Percentiles rank a stretch among this genome's conserved stretches.
These are phyloP conservation scores for Silene uniflora DNA, from an alignment of 148 eudicot genomes.

Conservation along the genomic window DNA sequence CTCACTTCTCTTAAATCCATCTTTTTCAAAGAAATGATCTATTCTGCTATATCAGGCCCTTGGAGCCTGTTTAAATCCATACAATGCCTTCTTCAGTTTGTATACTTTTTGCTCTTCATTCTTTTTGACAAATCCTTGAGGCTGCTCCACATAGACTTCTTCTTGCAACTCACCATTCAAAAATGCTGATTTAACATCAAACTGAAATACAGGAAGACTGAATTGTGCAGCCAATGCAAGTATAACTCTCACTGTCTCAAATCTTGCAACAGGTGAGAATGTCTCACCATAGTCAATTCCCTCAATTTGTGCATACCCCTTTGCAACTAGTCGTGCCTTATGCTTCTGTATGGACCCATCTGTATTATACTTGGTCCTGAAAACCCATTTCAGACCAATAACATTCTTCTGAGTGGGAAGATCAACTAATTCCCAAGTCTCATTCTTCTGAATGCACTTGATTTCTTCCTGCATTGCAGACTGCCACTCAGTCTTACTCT, in stretches of 20 bases:
- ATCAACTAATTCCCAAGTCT: neutral
- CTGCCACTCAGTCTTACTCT: neutral
- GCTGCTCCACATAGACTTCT: no score
- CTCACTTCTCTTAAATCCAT: no score
- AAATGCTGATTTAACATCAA: conserved; percentile 23
- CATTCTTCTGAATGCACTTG: neutral
- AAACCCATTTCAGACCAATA: conserved; percentile 16
- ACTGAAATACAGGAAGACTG: neutral
- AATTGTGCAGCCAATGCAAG: conserved; percentile 3
- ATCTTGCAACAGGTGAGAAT: conserved; percentile 12
- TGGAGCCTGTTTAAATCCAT: neutral
- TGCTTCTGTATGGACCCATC: no score
- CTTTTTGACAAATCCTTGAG: no score
- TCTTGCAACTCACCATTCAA: conserved; percentile 3
- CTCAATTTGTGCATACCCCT: no score
- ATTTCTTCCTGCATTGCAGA: neutral
- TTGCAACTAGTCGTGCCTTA: no score
- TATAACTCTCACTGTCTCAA: conserved; percentile 4
- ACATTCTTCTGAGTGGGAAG: neutral
- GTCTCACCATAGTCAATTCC: conserved; percentile 14
- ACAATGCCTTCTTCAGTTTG: neutral
- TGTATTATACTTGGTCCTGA: neutral
- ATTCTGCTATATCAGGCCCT: neutral
- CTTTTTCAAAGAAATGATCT: no score
- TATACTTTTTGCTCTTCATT: no score